Base-by-base conservation (phyloP, 352 stramenopile species). In the Phytophthora constricta region DNA sequence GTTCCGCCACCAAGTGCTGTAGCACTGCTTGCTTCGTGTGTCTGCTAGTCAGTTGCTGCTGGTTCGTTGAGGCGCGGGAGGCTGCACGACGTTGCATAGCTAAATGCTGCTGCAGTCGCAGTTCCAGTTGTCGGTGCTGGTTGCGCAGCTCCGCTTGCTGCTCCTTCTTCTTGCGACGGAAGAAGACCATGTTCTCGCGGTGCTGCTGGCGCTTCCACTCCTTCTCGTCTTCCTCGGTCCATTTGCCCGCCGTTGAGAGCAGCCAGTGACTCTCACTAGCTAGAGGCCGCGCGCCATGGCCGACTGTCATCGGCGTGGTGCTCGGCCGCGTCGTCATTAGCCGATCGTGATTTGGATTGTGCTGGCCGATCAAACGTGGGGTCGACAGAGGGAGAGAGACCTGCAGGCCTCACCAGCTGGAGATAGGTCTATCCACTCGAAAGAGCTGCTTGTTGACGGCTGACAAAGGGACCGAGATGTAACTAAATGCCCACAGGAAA, bases 131-230 rank as follows among this genome's bases (percentile, higher is more conserved):
- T n/a, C 67, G 60, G 58, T 82, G 74, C 58, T 70, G 63, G 7
- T 42, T 68, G 28, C 70, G 71, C 56, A 82, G 63, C 64, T 82
- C 68, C 7, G 64, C 60, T 51, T 78, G 74, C 61, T 80, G 71
- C 50, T 68, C 74, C 58, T 82, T 82, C 74, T 82, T 82, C 71
- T 82, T 82, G 39, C 64, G 71, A 19, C 74, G 68, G 71, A 82
- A 82, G 55, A 77, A 79, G 22, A 82, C 74, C 74, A 82, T 82
- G 61, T 82, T 82, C 55, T 82, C 74, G 19, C 74, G 74, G 55
- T 82, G 74, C 28, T 82, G 74, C 55, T 82, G 67, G 19, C 74
- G 74, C 52, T 82, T 82, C 74, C 74, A 82, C 56, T 78, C 62
- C 65, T 79, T 82, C 58, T 82, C 71, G 58, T 82, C 74, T 47